Percentiles rank a stretch among this genome's conserved stretches.
Evolutionary conservation across 768 basidiomycete species (phyloP).

Genomic region (Flagelloscypha sp.): DNA sequence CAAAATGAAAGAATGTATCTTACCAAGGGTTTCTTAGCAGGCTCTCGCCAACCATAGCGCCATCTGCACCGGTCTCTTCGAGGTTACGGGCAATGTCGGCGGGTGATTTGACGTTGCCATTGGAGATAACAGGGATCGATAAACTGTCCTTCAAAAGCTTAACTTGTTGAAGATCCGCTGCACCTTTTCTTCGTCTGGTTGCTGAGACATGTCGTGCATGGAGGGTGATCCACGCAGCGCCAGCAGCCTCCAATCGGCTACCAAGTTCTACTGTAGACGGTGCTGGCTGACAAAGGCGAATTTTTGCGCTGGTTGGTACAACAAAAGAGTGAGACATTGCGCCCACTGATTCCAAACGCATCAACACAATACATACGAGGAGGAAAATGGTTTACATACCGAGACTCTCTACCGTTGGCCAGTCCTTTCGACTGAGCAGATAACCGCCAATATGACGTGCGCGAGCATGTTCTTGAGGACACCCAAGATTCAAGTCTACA

Average conservation of each 20-base stretch:
- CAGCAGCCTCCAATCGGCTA: constrained; percentile 50
- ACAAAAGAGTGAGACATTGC: constrained; percentile 54
- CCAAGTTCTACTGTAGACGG: constrained; percentile 49
- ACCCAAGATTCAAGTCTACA: constrained; percentile 73
- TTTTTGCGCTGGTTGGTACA: constrained; percentile 59
- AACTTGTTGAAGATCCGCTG: constrained; percentile 59
- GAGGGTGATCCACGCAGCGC: constrained; percentile 62
- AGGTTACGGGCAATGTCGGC: constrained; percentile 49
- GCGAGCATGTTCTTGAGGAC: constrained; percentile 63
- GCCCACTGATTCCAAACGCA: constrained; percentile 36
- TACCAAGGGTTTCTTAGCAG: constrained; percentile 70
- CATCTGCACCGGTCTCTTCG: constrained; percentile 53
- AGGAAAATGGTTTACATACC: constrained; percentile 33
- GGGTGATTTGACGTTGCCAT: constrained; percentile 66
- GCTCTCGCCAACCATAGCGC: constrained; percentile 78
- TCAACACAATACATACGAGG: background rate
- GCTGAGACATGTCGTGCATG: constrained; percentile 71
- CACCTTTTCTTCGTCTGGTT: constrained; percentile 59
- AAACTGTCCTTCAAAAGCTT: constrained; percentile 44
- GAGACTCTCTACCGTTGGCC: constrained; percentile 58
- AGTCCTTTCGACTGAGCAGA: constrained; percentile 63
- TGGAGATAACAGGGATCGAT: constrained; percentile 58
- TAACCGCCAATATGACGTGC: constrained; percentile 69
- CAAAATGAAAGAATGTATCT: constrained; percentile 8
- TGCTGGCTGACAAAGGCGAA: constrained; percentile 49